Conservation (phyloP, 805 yeast genomes). For the Hanseniaspora jakobsenii region DNA sequence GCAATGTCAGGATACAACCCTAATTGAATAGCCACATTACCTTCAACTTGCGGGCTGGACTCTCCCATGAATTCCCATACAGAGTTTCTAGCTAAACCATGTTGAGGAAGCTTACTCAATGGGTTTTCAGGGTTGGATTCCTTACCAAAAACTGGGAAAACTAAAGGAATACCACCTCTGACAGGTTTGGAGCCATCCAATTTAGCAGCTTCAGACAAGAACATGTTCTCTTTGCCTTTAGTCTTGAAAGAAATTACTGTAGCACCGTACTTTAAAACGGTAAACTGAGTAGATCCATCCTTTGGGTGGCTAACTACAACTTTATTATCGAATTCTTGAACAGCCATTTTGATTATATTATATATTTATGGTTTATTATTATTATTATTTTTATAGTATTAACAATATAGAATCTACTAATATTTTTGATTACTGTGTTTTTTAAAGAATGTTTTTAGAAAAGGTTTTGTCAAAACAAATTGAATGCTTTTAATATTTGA, state of each 20-base stretch:
- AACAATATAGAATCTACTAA: no score
- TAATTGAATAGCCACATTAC: constrained; percentile 74
- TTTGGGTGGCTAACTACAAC: constrained; percentile 50
- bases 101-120: constrained; percentile 71
- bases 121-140: constrained; percentile 31
- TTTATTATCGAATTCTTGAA: constrained; percentile 52
- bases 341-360: constrained; percentile 36
- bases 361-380: no score
- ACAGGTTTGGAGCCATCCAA: constrained; percentile 89
- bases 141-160: constrained; percentile 88
- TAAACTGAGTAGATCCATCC: constrained; percentile 43
- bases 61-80: constrained; percentile 92
- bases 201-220: constrained; percentile 67
- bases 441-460: no score
- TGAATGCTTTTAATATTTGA: no score
- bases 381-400: no score
- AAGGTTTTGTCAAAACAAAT: no score
- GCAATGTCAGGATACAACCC: constrained; percentile 82
- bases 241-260: constrained; percentile 73
- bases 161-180: constrained; percentile 94
- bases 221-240: constrained; percentile 64
- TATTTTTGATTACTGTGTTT: no score
- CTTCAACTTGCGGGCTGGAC: constrained; percentile 34
- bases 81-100: constrained; percentile 87
- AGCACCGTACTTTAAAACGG: constrained; percentile 77